phyloP scores from a whole-genome alignment of 2,329 filamentous ascomycete genomes.

The Claviceps paspali region DNA sequence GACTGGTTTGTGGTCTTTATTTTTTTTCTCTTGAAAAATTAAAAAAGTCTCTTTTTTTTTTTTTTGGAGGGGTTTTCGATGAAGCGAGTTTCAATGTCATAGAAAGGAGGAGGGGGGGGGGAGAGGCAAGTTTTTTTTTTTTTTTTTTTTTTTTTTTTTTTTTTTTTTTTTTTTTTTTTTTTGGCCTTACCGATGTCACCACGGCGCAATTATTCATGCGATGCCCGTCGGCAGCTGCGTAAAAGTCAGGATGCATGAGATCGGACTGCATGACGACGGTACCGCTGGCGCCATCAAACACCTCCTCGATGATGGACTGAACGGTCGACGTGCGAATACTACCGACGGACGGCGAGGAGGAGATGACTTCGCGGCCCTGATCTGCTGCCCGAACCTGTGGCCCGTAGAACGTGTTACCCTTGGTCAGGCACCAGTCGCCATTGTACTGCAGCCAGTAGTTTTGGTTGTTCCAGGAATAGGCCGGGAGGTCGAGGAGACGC shows the following conservation, averaged over 20 bases:
- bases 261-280: constrained; percentile 22
- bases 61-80: too few relatives aligned
- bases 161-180: neutral
- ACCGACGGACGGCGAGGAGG: neutral
- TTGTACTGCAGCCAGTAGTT: constrained; percentile 51
- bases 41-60: neutral
- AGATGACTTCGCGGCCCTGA: too few relatives aligned
- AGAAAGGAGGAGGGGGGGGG: too few relatives aligned
- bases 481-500: constrained; percentile 45
- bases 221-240: constrained; percentile 25
- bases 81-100: too few relatives aligned
- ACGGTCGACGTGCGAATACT: constrained; percentile 16
- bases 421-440: constrained; percentile 58
- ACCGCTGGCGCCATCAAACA: constrained; percentile 11
- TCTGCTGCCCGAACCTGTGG: too few relatives aligned
- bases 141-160: neutral
- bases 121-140: too few relatives aligned
- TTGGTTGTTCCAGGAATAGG: constrained; percentile 59
- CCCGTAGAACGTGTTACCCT: constrained; percentile 43
- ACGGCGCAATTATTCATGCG: constrained; percentile 26
- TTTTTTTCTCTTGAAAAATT: neutral
- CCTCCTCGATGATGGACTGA: constrained; percentile 22
- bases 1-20: too few relatives aligned
- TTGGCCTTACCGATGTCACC: constrained; percentile 26
- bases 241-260: constrained; percentile 22